A percentile compares a stretch with the other conserved stretches of the same genome.
Evolutionary conservation across 2,329 filamentous ascomycete species (phyloP).

Genomic region (Arthrobotrys sinensis): DNA sequence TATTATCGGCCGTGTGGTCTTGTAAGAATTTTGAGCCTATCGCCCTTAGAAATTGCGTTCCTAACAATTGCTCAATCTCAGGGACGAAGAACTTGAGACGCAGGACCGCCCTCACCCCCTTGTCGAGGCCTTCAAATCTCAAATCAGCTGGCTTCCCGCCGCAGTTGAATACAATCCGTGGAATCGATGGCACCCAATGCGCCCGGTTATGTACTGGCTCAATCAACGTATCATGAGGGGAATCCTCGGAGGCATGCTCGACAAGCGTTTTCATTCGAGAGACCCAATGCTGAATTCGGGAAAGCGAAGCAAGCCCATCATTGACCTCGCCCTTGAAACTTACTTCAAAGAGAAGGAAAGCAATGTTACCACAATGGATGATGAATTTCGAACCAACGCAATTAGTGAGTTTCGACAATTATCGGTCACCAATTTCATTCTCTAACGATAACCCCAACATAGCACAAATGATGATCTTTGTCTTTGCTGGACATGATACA

Average conservation of each 20-base stretch:
- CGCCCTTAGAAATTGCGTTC: not conserved
- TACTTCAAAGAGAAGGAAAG: constrained; percentile 62
- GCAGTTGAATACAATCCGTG: constrained; percentile 40
- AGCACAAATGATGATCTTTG: constrained; percentile 65
- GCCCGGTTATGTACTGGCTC: constrained; percentile 51
- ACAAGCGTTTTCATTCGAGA: constrained; percentile 42
- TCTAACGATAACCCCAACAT: not conserved
- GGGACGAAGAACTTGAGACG: constrained; percentile 51
- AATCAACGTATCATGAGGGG: constrained; percentile 51
- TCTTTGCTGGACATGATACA: constrained; percentile 69
- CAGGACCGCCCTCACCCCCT: constrained; percentile 32
- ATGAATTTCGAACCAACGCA: constrained; percentile 64
- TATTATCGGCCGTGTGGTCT: constrained; percentile 59
- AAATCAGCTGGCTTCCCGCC: constrained; percentile 45
- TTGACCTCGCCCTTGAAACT: constrained; percentile 53
- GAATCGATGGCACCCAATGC: constrained; percentile 38
- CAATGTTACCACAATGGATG: constrained; percentile 58
- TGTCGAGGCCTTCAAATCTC: constrained; percentile 58
- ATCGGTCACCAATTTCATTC: not conserved
- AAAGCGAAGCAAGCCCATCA: constrained; percentile 52
- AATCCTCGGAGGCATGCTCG: constrained; percentile 49
- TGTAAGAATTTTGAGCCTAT: constrained; percentile 32
- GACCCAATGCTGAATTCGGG: constrained; percentile 12
- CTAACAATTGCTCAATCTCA: not conserved
- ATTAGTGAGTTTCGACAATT: constrained; percentile 65